A percentile compares a stretch with the other conserved stretches of the same genome.
Evolutionary conservation across 306 rosid genomes (phyloP).

Genomic region (Prunus mira): DNA sequence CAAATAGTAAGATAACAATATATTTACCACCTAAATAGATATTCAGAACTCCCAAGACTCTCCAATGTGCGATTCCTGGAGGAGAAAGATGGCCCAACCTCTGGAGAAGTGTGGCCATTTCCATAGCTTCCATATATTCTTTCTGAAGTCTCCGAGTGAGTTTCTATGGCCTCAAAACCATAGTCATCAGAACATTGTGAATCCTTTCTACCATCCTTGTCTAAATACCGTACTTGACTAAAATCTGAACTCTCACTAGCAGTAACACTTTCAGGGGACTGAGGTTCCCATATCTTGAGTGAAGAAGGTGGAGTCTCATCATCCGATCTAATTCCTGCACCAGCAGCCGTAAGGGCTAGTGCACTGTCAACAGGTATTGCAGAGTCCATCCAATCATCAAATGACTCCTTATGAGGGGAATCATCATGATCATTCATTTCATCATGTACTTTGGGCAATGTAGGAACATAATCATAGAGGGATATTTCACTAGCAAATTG

Average conservation of each 20-base stretch:
- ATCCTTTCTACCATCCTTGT: slow-evolving; percentile 52
- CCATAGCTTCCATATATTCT: slow-evolving; percentile 47
- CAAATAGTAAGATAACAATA: slow-evolving; percentile 7
- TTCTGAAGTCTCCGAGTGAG: slow-evolving; percentile 37
- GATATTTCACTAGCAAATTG: slow-evolving; percentile 61
- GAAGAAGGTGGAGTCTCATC: slow-evolving; percentile 47
- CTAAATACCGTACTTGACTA: slow-evolving; percentile 50
- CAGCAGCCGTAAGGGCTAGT: slow-evolving; percentile 68
- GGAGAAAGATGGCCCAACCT: slow-evolving; percentile 38
- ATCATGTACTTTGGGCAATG: slow-evolving; percentile 43
- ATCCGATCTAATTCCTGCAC: slow-evolving; percentile 74
- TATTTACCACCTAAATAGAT: slow-evolving; percentile 66
- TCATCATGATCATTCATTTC: slow-evolving; percentile 39
- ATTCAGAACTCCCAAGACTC: slow-evolving; percentile 64
- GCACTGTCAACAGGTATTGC: slow-evolving; percentile 82
- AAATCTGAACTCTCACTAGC: slow-evolving; percentile 67
- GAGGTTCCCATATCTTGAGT: slow-evolving; percentile 52
- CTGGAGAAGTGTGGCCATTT: slow-evolving; percentile 53
- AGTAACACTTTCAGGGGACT: slow-evolving; percentile 58
- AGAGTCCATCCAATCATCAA: slow-evolving; percentile 61
- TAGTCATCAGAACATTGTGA: slow-evolving; percentile 40
- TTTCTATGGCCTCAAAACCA: slow-evolving; percentile 45
- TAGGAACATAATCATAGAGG: slow-evolving; percentile 46
- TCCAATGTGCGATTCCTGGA: slow-evolving; percentile 40
- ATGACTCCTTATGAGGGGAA: slow-evolving; percentile 44